Base-by-base conservation (phyloP, 495 filamentous ascomycete species). In the Annulohypoxylon moriforme region DNA sequence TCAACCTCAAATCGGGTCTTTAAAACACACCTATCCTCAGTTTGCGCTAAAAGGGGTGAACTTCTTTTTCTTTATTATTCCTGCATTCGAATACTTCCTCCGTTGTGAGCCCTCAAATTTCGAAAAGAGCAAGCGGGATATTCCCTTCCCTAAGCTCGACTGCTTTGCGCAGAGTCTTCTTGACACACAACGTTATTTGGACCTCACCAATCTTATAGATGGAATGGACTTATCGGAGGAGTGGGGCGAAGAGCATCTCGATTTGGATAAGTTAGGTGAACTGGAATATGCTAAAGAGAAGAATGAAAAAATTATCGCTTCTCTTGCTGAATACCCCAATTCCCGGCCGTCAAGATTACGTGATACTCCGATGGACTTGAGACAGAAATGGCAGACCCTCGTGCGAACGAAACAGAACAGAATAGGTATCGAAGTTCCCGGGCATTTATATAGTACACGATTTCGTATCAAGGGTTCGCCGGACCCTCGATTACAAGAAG, bases 201-300 rank as follows among this genome's bases (percentile, higher is more conserved):
- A 55, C 25, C 50, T 55, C 50, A 55, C 50, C 20, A 55, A 55
- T 31, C 50, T 55, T 27, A 33, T 55, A 13, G 50, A 55, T n/a
- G 50, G 50, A 6, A 55, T 55, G 50, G 50, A 55, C n/a, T 8
- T 55, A 31, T 55, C 50, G 2, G 50, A 55, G 33, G 50, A 55
- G 16, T 55, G 50, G 50, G 50, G 50, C 14, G 50, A 55, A 1
- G 25, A 55, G 14, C 50, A 55, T 3, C 27, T 55, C 4, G 27
- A 55, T 33, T 33, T 55, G 27, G 50, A 55, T 18, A 55, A 33
- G 25, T 3, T 27, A 7, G 50, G 50, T 1, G 50, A 55, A 20
- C 25, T 55, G 7, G 50, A 55, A 6, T 55, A 55, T 33, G 50
- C 50, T 4, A 33, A 25, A 27, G 50, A 55, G 27, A 55, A 55